phyloP scores from a whole-genome alignment of 108 stramenopile species.

The Skeletonema marinoi region DNA sequence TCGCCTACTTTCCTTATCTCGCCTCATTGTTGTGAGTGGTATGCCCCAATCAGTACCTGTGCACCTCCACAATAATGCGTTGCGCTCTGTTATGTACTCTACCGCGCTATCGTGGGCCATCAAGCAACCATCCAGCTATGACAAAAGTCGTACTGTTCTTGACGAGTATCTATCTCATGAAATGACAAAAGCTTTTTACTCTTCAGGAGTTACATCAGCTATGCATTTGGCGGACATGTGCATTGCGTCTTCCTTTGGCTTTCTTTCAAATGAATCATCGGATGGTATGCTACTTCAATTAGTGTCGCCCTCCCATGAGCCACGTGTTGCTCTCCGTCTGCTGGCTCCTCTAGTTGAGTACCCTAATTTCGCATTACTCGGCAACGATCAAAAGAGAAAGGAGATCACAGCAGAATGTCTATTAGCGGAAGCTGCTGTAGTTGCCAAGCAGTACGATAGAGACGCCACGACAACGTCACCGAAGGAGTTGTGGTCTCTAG shows the following conservation, averaged over 20 bases:
- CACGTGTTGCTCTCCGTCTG: slow-evolving; percentile 69
- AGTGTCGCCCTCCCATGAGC: slow-evolving; percentile 21
- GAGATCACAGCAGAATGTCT: slow-evolving; percentile 68
- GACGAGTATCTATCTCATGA: slow-evolving; percentile 25
- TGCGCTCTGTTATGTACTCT: slow-evolving; percentile 31
- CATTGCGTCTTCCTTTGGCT: slow-evolving; percentile 10
- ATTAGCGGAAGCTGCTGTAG: slow-evolving; percentile 52
- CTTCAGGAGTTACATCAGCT: slow-evolving; percentile 2
- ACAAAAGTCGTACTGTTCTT: slow-evolving; percentile 23
- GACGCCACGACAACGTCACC: slow-evolving; percentile 5
- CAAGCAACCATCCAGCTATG: slow-evolving; percentile 24
- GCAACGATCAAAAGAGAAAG: slow-evolving; percentile 36
- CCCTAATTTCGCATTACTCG: slow-evolving; percentile 21
- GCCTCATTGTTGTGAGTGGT: slow-evolving; percentile 31
- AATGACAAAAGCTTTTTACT: not conserved
- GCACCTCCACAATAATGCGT: slow-evolving; percentile 16
- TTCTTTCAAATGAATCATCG: not conserved
- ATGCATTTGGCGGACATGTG: slow-evolving; percentile 16
- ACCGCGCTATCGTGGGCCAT: slow-evolving; percentile 44
- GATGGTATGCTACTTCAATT: not conserved
- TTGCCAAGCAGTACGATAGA: slow-evolving; percentile 11
- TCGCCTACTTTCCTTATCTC: slow-evolving; percentile 28
- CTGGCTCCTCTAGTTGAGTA: slow-evolving; percentile 65
- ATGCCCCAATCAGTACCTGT: slow-evolving; percentile 1
- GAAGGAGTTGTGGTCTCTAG: slow-evolving; percentile 34